Evolutionary conservation across 1,139 yeast genomes (phyloP).

Genomic region (Nakaseomyces sp.): DNA sequence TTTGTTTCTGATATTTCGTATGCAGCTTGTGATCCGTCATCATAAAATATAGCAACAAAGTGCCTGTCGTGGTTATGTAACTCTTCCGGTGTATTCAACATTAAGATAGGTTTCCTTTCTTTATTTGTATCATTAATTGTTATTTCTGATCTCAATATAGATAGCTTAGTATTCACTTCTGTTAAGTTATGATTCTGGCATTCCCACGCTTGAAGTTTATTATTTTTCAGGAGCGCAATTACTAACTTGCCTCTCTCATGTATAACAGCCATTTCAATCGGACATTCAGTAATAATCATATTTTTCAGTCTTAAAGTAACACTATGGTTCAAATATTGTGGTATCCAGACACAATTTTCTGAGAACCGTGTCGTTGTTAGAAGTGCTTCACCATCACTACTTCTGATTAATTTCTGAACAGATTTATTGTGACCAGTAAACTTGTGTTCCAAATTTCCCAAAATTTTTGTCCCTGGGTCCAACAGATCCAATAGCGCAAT

Average conservation of each 20-base stretch:
- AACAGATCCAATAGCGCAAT: conserved; percentile 35
- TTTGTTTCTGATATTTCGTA: conserved; percentile 22
- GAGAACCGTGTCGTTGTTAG: conserved; percentile 43
- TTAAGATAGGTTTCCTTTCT: conserved; percentile 32
- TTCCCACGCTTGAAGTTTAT: conserved; percentile 53
- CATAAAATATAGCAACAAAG: conserved; percentile 39
- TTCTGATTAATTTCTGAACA: conserved; percentile 54
- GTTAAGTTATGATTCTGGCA: conserved; percentile 32
- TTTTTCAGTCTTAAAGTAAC: conserved; percentile 31
- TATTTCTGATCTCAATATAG: conserved; percentile 18
- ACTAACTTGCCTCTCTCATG: conserved; percentile 47
- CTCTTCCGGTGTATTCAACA: conserved; percentile 42
- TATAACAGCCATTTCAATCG: conserved; percentile 43
- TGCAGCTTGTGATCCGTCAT: conserved; percentile 27
- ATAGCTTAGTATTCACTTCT: conserved; percentile 14
- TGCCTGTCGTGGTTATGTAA: conserved; percentile 31
- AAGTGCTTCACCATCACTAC: conserved; percentile 51
- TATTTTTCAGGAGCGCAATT: conserved; percentile 36
- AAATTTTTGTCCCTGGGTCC: conserved; percentile 16
- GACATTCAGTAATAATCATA: conserved; percentile 31
- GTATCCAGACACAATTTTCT: conserved; percentile 59
- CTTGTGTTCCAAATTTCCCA: conserved; percentile 38
- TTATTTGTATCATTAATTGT: conserved; percentile 11
- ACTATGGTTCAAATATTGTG: conserved; percentile 27
- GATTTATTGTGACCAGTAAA: conserved; percentile 84